phyloP scores from a whole-genome alignment of 306 rosid genomes.

The Vigna unguiculata region DNA sequence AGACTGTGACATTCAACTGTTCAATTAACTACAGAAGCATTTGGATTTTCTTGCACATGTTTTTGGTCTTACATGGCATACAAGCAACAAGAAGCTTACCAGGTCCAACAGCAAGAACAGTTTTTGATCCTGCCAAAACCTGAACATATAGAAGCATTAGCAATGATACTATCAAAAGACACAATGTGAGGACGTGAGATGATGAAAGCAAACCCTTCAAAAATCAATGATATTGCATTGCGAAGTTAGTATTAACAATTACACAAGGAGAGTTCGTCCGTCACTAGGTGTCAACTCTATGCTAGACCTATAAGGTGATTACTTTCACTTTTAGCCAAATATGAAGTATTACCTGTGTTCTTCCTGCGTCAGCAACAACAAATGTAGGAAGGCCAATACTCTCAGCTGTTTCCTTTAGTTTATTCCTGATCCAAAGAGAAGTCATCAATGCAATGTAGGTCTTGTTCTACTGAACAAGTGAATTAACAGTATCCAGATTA shows the following conservation, averaged over 20 bases:
- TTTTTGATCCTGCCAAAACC: constrained; percentile 86
- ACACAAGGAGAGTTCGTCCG: constrained; percentile 9
- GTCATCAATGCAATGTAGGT: constrained; percentile 22
- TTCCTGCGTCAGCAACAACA: constrained; percentile 94
- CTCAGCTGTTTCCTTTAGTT: constrained; percentile 80
- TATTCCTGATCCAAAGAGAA: constrained; percentile 69
- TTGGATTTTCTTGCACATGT: constrained; percentile 14
- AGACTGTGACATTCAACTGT: constrained; percentile 13
- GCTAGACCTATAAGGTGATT: neutral
- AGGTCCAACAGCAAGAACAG: constrained; percentile 95
- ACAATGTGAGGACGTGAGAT: neutral
- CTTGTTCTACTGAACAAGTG: constrained; percentile 9
- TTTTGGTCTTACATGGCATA: constrained; percentile 9
- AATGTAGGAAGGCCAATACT: constrained; percentile 85
- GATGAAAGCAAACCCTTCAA: neutral
- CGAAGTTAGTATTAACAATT: constrained; percentile 2
- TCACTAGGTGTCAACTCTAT: neutral
- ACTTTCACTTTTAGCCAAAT: constrained; percentile 31
- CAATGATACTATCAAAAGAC: constrained; percentile 8
- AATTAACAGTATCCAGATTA: constrained; percentile 37
- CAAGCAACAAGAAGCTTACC: constrained; percentile 57
- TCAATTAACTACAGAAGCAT: constrained; percentile 12
- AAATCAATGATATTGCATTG: neutral
- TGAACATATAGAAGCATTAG: constrained; percentile 47
- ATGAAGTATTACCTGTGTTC: constrained; percentile 77